Evolutionary conservation across 805 yeast species (phyloP).

Genomic region (Cyberlindnera xylosilytica): DNA sequence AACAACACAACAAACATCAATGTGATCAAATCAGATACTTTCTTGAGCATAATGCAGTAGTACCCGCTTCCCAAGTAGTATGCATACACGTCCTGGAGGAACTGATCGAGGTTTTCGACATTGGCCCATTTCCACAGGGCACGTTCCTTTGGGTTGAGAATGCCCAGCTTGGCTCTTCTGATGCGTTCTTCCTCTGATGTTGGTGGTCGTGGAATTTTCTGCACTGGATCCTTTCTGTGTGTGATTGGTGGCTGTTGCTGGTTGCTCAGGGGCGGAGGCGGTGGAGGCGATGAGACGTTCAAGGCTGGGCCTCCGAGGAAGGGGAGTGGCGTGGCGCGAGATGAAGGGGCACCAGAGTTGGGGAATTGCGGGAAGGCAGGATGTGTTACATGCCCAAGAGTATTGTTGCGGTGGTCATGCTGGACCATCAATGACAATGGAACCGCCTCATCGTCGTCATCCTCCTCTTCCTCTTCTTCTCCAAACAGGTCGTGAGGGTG

Average conservation of each 20-base stretch:
- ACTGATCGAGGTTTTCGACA: slow-evolving; percentile 85
- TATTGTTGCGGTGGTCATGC: slow-evolving; percentile 1
- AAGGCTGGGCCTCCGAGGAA: not conserved
- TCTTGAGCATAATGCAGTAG: slow-evolving; percentile 67
- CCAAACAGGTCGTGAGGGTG: slow-evolving; percentile 24
- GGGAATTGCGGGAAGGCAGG: not conserved
- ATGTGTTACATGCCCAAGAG: not conserved
- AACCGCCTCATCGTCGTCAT: slow-evolving; percentile 23
- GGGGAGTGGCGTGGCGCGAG: not conserved
- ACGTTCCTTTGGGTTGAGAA: slow-evolving; percentile 61
- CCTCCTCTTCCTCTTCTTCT: slow-evolving; percentile 7
- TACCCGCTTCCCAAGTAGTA: slow-evolving; percentile 87
- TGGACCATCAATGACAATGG: slow-evolving; percentile 23
- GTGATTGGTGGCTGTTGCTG: slow-evolving; percentile 11
- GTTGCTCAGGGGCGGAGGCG: not conserved
- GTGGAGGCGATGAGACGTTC: slow-evolving; percentile 1
- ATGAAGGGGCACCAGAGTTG: not conserved
- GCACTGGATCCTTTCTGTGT: slow-evolving; percentile 8
- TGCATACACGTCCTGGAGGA: slow-evolving; percentile 75
- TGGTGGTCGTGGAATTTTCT: slow-evolving; percentile 2
- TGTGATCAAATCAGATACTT: slow-evolving; percentile 65
- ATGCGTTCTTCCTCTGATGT: slow-evolving; percentile 21
- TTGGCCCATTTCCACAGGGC: slow-evolving; percentile 98
- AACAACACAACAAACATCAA: slow-evolving; percentile 77
- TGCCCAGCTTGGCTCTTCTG: slow-evolving; percentile 33